These are phyloP conservation scores for Sanchytrium tribonematis DNA, from an alignment of 371 early-diverging fungal genomes.

Conservation along the genomic window DNA sequence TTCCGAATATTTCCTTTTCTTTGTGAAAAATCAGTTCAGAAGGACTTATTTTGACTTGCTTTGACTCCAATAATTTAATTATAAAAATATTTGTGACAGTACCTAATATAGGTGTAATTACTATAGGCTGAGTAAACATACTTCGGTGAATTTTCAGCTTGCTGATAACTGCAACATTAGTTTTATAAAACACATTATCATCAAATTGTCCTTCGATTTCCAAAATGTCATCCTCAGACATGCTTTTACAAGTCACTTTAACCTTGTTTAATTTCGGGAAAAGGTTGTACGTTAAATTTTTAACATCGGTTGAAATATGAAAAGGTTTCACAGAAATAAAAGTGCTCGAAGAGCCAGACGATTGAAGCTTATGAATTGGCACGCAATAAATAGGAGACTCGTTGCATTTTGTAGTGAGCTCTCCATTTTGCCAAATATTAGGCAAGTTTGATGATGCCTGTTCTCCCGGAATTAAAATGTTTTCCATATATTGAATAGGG, in stretches of 20 bases:
- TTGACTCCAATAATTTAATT: background rate
- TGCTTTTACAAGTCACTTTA: background rate
- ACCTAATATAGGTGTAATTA: background rate
- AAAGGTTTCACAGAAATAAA: background rate
- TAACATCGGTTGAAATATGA: background rate
- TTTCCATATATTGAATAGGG: background rate
- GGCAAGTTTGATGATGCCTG: background rate
- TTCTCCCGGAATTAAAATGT: background rate
- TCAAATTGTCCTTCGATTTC: background rate
- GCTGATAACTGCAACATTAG: background rate
- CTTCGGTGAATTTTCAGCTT: background rate
- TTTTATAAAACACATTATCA: background rate
- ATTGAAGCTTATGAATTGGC: background rate
- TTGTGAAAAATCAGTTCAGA: too few species aligned
- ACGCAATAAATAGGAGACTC: background rate
- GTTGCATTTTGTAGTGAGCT: background rate
- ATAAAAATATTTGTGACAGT: background rate
- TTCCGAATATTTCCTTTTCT: too few species aligned
- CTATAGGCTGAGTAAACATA: background rate
- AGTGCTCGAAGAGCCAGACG: background rate
- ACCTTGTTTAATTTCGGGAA: background rate
- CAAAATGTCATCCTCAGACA: background rate
- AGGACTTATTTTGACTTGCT: background rate
- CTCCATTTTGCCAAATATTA: background rate
- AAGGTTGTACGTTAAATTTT: background rate